Conservation (phyloP, 208 protist genomes). For the Acanthamoeba sp. region DNA sequence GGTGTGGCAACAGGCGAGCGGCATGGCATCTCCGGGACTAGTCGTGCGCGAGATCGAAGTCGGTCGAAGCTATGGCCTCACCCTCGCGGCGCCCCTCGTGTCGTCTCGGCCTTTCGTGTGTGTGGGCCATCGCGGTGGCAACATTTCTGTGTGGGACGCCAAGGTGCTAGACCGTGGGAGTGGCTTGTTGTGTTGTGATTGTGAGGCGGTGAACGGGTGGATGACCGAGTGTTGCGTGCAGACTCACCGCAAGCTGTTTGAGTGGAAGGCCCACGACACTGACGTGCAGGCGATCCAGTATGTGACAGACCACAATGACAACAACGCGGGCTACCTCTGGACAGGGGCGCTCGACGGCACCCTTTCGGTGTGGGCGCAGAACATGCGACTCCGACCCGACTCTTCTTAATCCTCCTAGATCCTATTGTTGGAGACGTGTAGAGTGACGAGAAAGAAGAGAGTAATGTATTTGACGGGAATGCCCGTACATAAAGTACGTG, state of each 20-base stretch:
- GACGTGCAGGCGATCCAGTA: constrained; percentile 33
- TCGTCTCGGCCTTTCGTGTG: background rate
- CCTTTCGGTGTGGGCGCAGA: background rate
- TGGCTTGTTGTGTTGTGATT: too few relatives aligned
- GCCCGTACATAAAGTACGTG: too few relatives aligned
- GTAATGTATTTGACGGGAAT: too few relatives aligned
- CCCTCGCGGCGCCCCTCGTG: background rate
- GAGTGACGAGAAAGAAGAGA: too few relatives aligned
- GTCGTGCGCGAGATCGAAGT: constrained; percentile 52
- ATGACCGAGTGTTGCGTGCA: background rate
- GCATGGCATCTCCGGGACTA: constrained; percentile 6
- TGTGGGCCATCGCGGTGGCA: constrained; percentile 24
- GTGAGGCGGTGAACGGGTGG: too few relatives aligned
- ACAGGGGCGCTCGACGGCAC: constrained; percentile 46
- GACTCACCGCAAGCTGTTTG: background rate
- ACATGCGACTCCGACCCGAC: background rate
- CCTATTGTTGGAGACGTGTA: too few relatives aligned
- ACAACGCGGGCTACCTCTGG: constrained; percentile 21
- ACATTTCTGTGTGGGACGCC: constrained; percentile 29
- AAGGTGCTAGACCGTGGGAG: too few relatives aligned
- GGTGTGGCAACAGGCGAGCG: constrained; percentile 55
- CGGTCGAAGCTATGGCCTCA: background rate
- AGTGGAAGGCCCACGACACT: background rate
- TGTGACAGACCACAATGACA: background rate
- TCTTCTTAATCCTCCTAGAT: too few relatives aligned